phyloP scores from a whole-genome alignment of 306 rosid species.

The Ormosia semicastrata region DNA sequence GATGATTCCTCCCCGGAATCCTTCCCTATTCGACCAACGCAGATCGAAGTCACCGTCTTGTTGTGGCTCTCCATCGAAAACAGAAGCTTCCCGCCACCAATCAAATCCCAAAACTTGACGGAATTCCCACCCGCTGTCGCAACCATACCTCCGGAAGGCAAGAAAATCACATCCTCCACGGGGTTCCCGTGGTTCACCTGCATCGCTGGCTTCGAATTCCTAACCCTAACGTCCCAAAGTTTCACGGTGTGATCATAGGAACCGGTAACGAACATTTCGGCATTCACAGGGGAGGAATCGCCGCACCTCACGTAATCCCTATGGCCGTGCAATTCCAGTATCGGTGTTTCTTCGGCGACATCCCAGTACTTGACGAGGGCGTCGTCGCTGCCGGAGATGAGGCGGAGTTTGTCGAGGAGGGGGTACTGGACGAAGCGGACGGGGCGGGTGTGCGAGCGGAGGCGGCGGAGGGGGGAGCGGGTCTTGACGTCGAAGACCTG shows the following conservation, averaged over 20 bases:
- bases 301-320: slow-evolving; percentile 88
- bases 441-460: slow-evolving; percentile 72
- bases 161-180: slow-evolving; percentile 72
- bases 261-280: slow-evolving; percentile 67
- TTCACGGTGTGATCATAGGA: slow-evolving; percentile 88
- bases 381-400: slow-evolving; percentile 90
- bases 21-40: slow-evolving; percentile 59
- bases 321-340: slow-evolving; percentile 56
- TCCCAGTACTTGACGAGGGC: slow-evolving; percentile 84
- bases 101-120: slow-evolving; percentile 86
- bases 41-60: slow-evolving; percentile 81
- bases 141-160: slow-evolving; percentile 73
- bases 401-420: slow-evolving; percentile 62
- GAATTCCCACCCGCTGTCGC: slow-evolving; percentile 87
- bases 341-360: slow-evolving; percentile 47
- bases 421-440: slow-evolving; percentile 76
- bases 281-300: slow-evolving; percentile 68
- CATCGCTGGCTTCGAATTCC: slow-evolving; percentile 42
- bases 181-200: slow-evolving; percentile 76
- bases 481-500: slow-evolving; percentile 66
- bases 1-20: slow-evolving; percentile 51
- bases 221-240: slow-evolving; percentile 83
- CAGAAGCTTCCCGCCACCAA: slow-evolving; percentile 81
- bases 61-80: slow-evolving; percentile 88
- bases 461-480: slow-evolving; percentile 64